Evolutionary conservation across 208 protist species (phyloP), one percentile per base, ranked within the genome.

Genomic region (Angomonas deanei): DNA sequence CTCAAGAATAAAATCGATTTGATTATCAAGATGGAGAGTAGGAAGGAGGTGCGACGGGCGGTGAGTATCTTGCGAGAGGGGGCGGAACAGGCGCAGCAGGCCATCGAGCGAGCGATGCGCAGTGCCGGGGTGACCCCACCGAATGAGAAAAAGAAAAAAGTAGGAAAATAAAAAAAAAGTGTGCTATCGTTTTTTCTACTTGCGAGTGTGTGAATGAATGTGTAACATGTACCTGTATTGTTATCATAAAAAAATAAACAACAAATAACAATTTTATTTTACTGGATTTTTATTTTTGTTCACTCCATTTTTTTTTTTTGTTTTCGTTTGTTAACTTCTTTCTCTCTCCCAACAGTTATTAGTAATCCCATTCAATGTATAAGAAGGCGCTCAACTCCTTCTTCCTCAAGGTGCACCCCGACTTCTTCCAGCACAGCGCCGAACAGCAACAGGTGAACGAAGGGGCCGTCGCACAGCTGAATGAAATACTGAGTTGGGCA

Each of bases 341-440:
- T 64, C 31, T 61, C 36, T 61, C 19, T 71, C 39, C 47, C 5
- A 42, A 21, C 26, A n/a, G n/a, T n/a, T n/a, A n/a, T n/a, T n/a
- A n/a, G n/a, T 50, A 24, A n/a, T 23, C 23, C 8, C 3, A 2
- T 30, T 27, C 10, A 59, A 96, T 96, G 86, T 96, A 96, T 77
- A 96, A 96, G 72, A 93, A 90, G 58, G 88, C 91, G 0, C 78
- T 96, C 36, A 88, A 94, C 58, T 75, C 84, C 62, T 96, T 96
- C 54, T 94, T 96, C 55, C 67, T 96, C 48, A 94, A 94, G 72
- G 33, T 94, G n/a, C 91, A 96, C 54, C 91, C 91, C 6, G 91
- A 96, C 61, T 94, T 96, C 34, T 96, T 96, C 49, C 78, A 92
- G 58, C 71, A 86, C 66, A 92, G 92, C 69, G 70, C 63, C 13